phyloP scores from a whole-genome alignment of 2,329 filamentous ascomycete species.

The Apiospora malaysiana region DNA sequence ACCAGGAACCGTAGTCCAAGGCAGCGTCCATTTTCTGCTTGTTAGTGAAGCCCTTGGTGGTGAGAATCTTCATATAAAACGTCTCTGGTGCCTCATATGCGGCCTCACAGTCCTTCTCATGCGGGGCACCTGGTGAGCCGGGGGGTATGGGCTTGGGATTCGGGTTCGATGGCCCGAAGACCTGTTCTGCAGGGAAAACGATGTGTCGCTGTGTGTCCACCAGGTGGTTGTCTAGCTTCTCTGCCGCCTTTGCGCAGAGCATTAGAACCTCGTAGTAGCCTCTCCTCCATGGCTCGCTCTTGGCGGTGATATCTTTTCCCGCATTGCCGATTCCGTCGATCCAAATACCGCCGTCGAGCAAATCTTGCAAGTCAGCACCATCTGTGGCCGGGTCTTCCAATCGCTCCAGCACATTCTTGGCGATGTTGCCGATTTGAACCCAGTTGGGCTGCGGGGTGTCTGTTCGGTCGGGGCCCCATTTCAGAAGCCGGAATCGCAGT shows the following conservation, averaged over 20 bases:
- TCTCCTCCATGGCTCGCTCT: conserved; percentile 82
- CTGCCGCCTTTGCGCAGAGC: conserved; percentile 75
- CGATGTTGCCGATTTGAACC: conserved; percentile 67
- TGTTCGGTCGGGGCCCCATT: conserved; percentile 62
- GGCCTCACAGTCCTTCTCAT: conserved; percentile 75
- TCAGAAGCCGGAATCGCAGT: conserved; percentile 69
- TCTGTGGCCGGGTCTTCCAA: conserved; percentile 74
- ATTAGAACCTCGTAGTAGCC: conserved; percentile 87
- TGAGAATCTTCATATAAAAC: conserved; percentile 83
- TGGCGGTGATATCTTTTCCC: conserved; percentile 72
- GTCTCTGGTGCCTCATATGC: conserved; percentile 74
- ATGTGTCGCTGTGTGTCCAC: conserved; percentile 69
- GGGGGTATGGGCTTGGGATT: conserved; percentile 74
- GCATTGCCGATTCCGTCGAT: conserved; percentile 60
- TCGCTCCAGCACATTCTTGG: conserved; percentile 64
- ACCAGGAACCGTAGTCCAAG: conserved; percentile 82
- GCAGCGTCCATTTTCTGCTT: conserved; percentile 82
- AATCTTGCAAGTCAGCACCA: conserved; percentile 67
- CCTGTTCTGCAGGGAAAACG: conserved; percentile 73
- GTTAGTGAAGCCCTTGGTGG: conserved; percentile 78
- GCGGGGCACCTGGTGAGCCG: conserved; percentile 66
- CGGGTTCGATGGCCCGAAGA: conserved; percentile 85
- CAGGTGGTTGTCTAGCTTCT: conserved; percentile 82
- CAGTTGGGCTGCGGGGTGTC: conserved; percentile 67
- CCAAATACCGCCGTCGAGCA: conserved; percentile 57